A percentile compares a stretch with the other conserved stretches of the same genome.
Conservation (phyloP, 1,139 yeast genomes). For the Yamadazyma mexicana region DNA sequence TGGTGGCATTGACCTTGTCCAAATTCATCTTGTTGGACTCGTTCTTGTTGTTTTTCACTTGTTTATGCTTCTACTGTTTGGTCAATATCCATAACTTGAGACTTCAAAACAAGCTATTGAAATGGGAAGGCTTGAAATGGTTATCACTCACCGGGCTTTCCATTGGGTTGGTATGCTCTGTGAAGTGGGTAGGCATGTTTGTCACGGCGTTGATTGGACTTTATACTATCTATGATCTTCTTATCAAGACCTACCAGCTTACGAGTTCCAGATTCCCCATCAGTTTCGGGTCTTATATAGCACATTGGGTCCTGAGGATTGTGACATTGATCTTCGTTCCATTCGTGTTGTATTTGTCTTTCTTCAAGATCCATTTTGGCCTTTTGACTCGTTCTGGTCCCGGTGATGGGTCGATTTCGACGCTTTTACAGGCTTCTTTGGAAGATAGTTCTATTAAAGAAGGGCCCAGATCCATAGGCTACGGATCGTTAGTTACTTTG, state of each 20-base stretch:
- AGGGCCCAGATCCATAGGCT: conserved; percentile 63
- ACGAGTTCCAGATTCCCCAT: conserved; percentile 31
- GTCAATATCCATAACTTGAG: conserved; percentile 53
- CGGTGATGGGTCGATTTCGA: conserved; percentile 73
- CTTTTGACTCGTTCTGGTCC: conserved; percentile 76
- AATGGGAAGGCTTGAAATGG: conserved; percentile 54
- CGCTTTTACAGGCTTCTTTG: conserved; percentile 68
- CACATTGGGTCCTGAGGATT: conserved; percentile 77
- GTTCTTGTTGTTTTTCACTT: conserved; percentile 81
- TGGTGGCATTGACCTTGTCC: conserved; percentile 84
- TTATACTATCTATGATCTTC: conserved; percentile 76
- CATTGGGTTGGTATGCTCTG: conserved; percentile 90
- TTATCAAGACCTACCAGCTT: conserved; percentile 59
- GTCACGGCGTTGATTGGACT: conserved; percentile 81
- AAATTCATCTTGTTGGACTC: conserved; percentile 92
- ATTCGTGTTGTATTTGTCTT: conserved; percentile 58
- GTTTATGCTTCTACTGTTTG: conserved; percentile 58
- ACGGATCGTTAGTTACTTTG: conserved; percentile 62
- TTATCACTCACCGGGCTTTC: conserved; percentile 69
- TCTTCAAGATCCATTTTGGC: conserved; percentile 79
- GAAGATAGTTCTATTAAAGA: conserved; percentile 50
- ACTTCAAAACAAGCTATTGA: conserved; percentile 36
- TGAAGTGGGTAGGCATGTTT: conserved; percentile 95
- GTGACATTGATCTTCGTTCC: conserved; percentile 74
- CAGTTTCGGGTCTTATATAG: conserved; percentile 37